These are phyloP conservation scores for Alisma plantagoaquatica DNA, from an alignment of 106 monocot genomes.

Conservation along the genomic window DNA sequence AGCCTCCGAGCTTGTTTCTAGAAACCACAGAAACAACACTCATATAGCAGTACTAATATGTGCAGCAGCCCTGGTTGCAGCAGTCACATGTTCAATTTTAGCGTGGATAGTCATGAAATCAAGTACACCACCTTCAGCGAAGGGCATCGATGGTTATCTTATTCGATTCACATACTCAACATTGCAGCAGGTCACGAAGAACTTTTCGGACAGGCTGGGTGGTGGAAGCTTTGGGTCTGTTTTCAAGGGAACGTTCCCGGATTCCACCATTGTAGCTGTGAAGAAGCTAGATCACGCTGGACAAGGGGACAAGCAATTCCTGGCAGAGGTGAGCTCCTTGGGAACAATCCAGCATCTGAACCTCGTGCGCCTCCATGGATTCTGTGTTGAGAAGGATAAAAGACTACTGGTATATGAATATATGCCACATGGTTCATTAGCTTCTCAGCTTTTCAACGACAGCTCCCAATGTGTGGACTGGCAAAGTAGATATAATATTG, in stretches of 20 bases:
- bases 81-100: too few relatives aligned
- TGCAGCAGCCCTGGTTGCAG: not conserved
- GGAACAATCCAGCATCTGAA: conserved; percentile 3
- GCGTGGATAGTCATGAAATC: too few relatives aligned
- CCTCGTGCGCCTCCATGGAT: too few relatives aligned
- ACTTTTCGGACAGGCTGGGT: conserved; percentile 7
- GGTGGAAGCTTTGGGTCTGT: conserved; percentile 8
- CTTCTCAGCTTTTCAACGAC: not conserved
- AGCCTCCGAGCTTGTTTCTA: not conserved
- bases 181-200: conserved; percentile 2
- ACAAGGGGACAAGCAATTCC: conserved; percentile 6
- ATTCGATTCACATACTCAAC: conserved; percentile 1
- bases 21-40: not conserved
- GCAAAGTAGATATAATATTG: not conserved
- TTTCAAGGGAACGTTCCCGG: conserved; percentile 7
- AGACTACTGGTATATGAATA: conserved; percentile 7
- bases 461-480: not conserved
- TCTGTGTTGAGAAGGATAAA: not conserved
- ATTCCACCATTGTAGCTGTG: conserved; percentile 1
- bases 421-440: too few relatives aligned
- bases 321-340: not conserved
- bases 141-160: not conserved
- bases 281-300: conserved; percentile 7
- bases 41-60: not conserved
- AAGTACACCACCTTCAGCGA: too few relatives aligned